Evolutionary conservation across 768 basidiomycete species (phyloP).

Genomic region (Russula sp.): DNA sequence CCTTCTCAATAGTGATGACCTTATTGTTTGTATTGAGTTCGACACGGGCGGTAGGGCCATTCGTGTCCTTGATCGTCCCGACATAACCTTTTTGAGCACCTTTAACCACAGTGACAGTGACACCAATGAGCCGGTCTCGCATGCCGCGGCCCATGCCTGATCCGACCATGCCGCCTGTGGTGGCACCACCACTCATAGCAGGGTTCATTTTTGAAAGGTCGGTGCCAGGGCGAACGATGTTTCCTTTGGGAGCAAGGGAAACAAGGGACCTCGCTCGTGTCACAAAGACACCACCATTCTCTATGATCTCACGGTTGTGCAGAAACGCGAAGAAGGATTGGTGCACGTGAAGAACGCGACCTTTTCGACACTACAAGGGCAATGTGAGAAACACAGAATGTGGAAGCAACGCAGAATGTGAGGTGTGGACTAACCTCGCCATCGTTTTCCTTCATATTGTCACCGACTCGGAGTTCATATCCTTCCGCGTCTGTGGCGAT

Average conservation of each 20-base stretch:
- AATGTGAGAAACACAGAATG: conserved; percentile 10
- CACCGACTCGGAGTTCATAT: conserved; percentile 80
- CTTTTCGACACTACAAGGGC: conserved; percentile 70
- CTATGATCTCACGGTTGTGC: conserved; percentile 83
- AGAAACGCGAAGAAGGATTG: conserved; percentile 93
- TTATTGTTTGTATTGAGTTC: conserved; percentile 90
- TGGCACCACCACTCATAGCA: conserved; percentile 54
- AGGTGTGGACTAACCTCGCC: conserved; percentile 60
- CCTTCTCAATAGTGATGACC: conserved; percentile 81
- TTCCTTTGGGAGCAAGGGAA: conserved; percentile 85
- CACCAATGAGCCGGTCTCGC: conserved; percentile 78
- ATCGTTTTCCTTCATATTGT: conserved; percentile 89
- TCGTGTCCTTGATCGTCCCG: conserved; percentile 93
- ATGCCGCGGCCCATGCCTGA: conserved; percentile 81
- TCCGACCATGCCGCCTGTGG: conserved; percentile 73
- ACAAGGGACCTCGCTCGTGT: conserved; percentile 78
- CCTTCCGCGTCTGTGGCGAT: conserved; percentile 90
- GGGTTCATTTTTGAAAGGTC: conserved; percentile 95
- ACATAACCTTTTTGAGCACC: conserved; percentile 89
- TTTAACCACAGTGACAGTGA: conserved; percentile 73
- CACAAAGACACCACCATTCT: conserved; percentile 95
- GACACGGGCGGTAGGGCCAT: conserved; percentile 80
- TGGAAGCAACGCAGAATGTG: conserved; percentile 1
- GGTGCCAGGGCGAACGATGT: conserved; percentile 56
- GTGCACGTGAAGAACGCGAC: conserved; percentile 88